Conservation (phyloP, 441 rosid genomes). For the Euphorbia celastroides region DNA sequence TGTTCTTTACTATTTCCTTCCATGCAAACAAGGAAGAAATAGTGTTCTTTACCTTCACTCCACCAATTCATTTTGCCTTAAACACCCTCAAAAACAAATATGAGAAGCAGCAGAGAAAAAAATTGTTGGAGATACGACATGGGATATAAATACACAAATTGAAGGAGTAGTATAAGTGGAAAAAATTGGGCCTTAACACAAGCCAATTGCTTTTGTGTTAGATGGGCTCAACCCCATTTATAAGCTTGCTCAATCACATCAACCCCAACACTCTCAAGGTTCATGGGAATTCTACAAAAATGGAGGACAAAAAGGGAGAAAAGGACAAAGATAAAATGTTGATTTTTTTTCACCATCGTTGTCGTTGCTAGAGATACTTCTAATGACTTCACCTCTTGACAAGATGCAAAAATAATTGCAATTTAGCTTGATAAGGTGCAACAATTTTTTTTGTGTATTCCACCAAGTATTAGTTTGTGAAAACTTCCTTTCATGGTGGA, state of each 20-base stretch:
- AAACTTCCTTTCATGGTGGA: background rate
- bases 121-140: no score
- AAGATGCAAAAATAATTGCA: background rate
- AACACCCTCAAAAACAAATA: background rate
- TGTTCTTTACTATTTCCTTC: background rate
- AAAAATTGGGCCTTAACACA: no score
- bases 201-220: no score
- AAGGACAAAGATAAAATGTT: background rate
- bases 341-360: background rate
- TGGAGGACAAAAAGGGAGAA: background rate
- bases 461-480: background rate
- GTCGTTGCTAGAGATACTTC: background rate
- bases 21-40: background rate
- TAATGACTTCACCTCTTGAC: no score
- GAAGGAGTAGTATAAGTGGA: no score
- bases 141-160: no score
- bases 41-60: background rate
- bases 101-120: background rate
- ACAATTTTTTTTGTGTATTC: background rate
- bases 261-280: no score
- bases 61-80: background rate
- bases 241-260: no score
- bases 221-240: no score
- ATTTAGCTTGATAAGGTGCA: background rate
- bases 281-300: no score